Evolutionary conservation across 1,284 basidiomycete genomes (phyloP).

Genomic region (Cryptococcus wingfieldii): DNA sequence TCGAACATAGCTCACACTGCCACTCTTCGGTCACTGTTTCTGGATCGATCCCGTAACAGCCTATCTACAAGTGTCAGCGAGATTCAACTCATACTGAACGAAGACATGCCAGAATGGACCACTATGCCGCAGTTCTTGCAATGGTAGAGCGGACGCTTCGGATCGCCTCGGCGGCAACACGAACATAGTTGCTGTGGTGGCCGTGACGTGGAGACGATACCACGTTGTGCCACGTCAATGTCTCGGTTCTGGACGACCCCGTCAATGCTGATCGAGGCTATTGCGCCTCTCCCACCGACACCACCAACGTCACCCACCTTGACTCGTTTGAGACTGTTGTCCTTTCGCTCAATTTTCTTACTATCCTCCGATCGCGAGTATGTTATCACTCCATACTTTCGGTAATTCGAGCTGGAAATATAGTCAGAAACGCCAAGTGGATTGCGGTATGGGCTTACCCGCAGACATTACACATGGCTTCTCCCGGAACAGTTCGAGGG

Average conservation of each 20-base stretch:
- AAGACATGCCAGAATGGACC: slow-evolving; percentile 63
- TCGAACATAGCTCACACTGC: slow-evolving; percentile 79
- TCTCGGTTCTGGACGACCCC: no score
- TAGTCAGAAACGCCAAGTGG: not conserved
- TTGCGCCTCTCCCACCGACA: no score
- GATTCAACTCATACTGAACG: not conserved
- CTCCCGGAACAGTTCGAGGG: slow-evolving; percentile 62
- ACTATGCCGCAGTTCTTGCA: slow-evolving; percentile 73
- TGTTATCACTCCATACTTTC: slow-evolving; percentile 74
- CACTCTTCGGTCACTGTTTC: slow-evolving; percentile 63
- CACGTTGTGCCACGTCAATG: no score
- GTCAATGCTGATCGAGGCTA: not conserved
- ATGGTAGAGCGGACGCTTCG: slow-evolving; percentile 67
- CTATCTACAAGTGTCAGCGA: slow-evolving; percentile 41
- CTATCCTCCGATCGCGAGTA: slow-evolving; percentile 42
- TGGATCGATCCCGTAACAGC: slow-evolving; percentile 65
- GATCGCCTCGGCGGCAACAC: slow-evolving; percentile 69
- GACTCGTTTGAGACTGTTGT: slow-evolving; percentile 59
- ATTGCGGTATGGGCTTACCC: slow-evolving; percentile 51
- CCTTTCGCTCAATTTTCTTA: slow-evolving; percentile 29
- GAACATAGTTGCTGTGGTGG: slow-evolving; percentile 54
- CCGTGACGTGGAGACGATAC: slow-evolving; percentile 26
- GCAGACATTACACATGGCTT: slow-evolving; percentile 75
- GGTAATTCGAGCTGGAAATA: slow-evolving; percentile 54
- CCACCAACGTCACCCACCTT: slow-evolving; percentile 54